Evolutionary conservation across 352 stramenopile genomes (phyloP).

Genomic region (Phytophthora hibernalis): DNA sequence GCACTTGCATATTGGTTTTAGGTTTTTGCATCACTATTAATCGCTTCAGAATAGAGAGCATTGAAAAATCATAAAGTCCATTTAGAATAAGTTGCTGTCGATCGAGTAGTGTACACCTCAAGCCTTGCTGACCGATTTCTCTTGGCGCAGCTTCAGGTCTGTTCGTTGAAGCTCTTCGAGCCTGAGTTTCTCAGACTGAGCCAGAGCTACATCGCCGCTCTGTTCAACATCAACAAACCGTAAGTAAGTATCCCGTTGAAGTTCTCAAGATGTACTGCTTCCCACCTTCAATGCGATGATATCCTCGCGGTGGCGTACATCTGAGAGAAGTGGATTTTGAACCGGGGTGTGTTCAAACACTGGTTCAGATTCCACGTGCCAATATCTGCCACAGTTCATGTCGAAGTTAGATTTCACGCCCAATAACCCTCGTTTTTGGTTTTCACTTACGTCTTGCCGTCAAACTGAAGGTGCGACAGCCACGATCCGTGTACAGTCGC

Average conservation of each 20-base stretch:
- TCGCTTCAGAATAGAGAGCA: constrained; percentile 43
- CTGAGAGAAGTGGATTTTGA: constrained; percentile 52
- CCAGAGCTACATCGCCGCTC: constrained; percentile 60
- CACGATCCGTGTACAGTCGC: constrained; percentile 65
- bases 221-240: constrained; percentile 11
- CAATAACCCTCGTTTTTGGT: not conserved
- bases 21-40: constrained; percentile 30
- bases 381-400: constrained; percentile 49
- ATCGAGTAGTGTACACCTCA: constrained; percentile 6
- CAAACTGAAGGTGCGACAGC: constrained; percentile 74
- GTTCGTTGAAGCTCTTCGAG: constrained; percentile 74
- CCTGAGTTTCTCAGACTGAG: constrained; percentile 71
- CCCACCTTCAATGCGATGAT: constrained; percentile 60
- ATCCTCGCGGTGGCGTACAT: constrained; percentile 73
- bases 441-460: constrained; percentile 61
- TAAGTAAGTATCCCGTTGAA: not conserved
- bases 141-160: constrained; percentile 55
- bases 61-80: constrained; percentile 5
- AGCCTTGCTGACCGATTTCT: constrained; percentile 13
- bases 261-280: not conserved
- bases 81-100: too few species aligned
- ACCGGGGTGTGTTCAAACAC: constrained; percentile 63
- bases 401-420: not conserved
- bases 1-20: constrained; percentile 30
- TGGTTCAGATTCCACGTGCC: constrained; percentile 75